Evolutionary conservation across 2,329 filamentous ascomycete species (phyloP).

Genomic region (Sarocladium oryzae): DNA sequence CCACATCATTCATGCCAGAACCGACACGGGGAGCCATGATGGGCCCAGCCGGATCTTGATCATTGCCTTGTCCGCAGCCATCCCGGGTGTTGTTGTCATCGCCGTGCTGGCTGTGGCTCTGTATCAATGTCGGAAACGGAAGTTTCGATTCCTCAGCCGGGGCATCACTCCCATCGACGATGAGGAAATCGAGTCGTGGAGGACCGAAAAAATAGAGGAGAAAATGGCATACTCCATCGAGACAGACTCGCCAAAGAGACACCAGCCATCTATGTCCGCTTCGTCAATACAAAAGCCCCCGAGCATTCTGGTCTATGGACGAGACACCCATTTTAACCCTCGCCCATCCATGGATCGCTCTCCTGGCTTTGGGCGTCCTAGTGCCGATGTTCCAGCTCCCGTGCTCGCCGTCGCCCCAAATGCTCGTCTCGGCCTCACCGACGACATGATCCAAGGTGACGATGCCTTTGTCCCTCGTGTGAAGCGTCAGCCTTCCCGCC

Average conservation of each 20-base stretch:
- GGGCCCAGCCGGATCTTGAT: constrained; percentile 31
- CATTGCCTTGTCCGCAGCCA: constrained; percentile 46
- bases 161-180: constrained; percentile 57
- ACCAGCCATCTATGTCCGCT: constrained; percentile 3
- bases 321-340: constrained; percentile 14
- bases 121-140: constrained; percentile 24
- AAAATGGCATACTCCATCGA: constrained; percentile 7
- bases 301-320: constrained; percentile 49
- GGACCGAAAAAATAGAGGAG: constrained; percentile 25
- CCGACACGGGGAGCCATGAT: not conserved
- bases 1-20: not conserved
- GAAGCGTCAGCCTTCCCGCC: constrained; percentile 46
- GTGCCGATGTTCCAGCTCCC: constrained; percentile 24
- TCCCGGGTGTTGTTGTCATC: constrained; percentile 35
- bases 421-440: constrained; percentile 54
- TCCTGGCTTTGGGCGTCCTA: not conserved
- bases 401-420: constrained; percentile 56
- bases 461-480: constrained; percentile 49
- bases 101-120: constrained; percentile 22
- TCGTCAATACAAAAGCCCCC: constrained; percentile 38
- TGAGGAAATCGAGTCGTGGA: constrained; percentile 62
- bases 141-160: constrained; percentile 40
- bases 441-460: constrained; percentile 54
- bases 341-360: constrained; percentile 5
- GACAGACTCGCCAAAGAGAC: constrained; percentile 3